These are phyloP conservation scores for Entophlyctis helioformis DNA, from an alignment of 192 early-diverging fungal species.

Conservation along the genomic window DNA sequence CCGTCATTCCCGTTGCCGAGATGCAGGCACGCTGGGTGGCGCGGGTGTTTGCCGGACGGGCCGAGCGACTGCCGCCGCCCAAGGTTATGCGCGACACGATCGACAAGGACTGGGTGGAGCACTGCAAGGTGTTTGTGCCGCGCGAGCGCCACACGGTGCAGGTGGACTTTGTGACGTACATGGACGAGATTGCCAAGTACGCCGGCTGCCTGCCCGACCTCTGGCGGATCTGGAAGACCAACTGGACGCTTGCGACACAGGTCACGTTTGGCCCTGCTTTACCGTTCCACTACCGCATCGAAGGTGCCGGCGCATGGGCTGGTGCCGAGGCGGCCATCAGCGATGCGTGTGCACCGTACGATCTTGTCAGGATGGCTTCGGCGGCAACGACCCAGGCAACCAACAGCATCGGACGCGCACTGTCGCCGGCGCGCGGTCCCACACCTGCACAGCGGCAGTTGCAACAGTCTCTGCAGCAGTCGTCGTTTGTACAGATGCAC, in stretches of 20 bases:
- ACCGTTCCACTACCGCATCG: conserved; percentile 14
- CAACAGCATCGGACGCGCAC: no score
- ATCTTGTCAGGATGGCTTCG: no score
- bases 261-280: conserved; percentile 24
- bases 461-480: no score
- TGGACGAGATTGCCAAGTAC: conserved; percentile 26
- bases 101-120: conserved; percentile 4
- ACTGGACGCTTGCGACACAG: conserved; percentile 10
- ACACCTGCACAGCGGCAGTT: no score
- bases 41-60: conserved; percentile 21
- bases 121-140: conserved; percentile 10
- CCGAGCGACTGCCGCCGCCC: conserved; percentile 20
- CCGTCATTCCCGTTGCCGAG: conserved; percentile 42
- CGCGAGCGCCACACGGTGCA: conserved; percentile 41
- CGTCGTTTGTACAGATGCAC: no score
- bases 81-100: conserved; percentile 33
- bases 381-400: no score
- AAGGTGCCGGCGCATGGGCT: conserved; percentile 15
- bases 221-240: conserved; percentile 12
- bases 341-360: conserved; percentile 16
- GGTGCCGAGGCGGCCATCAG: conserved; percentile 15
- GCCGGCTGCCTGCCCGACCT: conserved; percentile 34
- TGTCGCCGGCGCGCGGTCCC: no score
- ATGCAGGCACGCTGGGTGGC: conserved; percentile 41
- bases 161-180: conserved; percentile 27